Evolutionary conservation across 2,329 filamentous ascomycete species (phyloP), one percentile per base, ranked within the genome.

Genomic region (Talaromyces piceae): DNA sequence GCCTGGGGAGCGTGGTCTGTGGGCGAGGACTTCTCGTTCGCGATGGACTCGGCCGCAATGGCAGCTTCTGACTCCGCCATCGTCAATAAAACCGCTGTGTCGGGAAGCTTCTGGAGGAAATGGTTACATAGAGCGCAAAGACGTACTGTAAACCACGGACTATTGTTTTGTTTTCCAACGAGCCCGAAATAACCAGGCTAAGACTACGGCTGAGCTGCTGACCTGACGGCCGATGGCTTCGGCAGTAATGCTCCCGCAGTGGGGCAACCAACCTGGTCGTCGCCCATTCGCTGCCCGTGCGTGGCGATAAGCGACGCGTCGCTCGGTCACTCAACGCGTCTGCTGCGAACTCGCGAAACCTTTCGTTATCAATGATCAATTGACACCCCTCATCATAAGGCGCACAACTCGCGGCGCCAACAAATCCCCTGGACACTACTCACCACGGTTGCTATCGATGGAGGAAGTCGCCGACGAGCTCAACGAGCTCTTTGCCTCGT

Each of bases 401-500:
- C 16, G n/a, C 27, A 23, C 27, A 22, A 30, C 18, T 28, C 30
- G n/a, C 25, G 41, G 31, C 13, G 9, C 33, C 16, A 20, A 37
- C n/a, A n/a, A n/a, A n/a, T n/a, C n/a, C n/a, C n/a, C n/a, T n/a
- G n/a, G n/a, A 11, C 3, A 18, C 5, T 9, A 23, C 6, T 7
- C 8, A 30, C 13, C 22, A 8, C 37, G 12, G 6, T n/a, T 37
- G 3, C 23, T 11, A 12, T 30, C n/a, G n/a, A 81, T 80, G 78
- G 73, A 75, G 39, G 74, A 77, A 54, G 58, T 63, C n/a, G 70
- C 70, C 46, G 68, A 68, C 33, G 77, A 82, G 60, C 73, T 84
- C 59, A 78, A 79, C 54, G 74, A 78, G 64, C 74, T 74, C 73
- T 91, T 81, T 70, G 76, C 69, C 54, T 73, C 61, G 62, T 76